These are phyloP conservation scores for Podospora conica DNA, from an alignment of 495 filamentous ascomycete genomes.

Conservation along the genomic window DNA sequence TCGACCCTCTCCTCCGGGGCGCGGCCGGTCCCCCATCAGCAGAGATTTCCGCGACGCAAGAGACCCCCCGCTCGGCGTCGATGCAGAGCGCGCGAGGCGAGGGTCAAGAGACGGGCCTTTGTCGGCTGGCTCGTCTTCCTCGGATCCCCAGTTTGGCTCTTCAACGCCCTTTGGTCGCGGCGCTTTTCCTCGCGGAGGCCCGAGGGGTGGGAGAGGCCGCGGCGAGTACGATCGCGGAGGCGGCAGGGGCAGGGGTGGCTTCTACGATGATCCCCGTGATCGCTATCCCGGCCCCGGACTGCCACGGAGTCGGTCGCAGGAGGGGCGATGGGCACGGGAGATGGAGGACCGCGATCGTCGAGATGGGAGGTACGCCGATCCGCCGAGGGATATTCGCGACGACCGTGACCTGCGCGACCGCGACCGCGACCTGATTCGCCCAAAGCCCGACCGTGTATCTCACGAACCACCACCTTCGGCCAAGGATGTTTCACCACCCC, in stretches of 20 bases:
- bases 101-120: slow-evolving; percentile 54
- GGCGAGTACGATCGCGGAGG: slow-evolving; percentile 62
- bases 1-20: slow-evolving; percentile 41
- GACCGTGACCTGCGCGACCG: slow-evolving; percentile 46
- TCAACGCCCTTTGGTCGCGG: slow-evolving; percentile 47
- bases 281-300: slow-evolving; percentile 33
- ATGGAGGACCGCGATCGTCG: slow-evolving; percentile 46
- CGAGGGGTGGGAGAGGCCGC: slow-evolving; percentile 54
- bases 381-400: slow-evolving; percentile 48
- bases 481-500: slow-evolving; percentile 58
- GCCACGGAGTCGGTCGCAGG: slow-evolving; percentile 63
- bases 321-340: slow-evolving; percentile 51
- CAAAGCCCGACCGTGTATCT: slow-evolving; percentile 38
- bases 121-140: slow-evolving; percentile 62
- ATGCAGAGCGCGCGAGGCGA: slow-evolving; percentile 45
- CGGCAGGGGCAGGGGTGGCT: slow-evolving; percentile 43
- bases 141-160: slow-evolving; percentile 53
- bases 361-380: slow-evolving; percentile 34
- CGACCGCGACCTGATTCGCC: slow-evolving; percentile 39
- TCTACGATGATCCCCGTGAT: slow-evolving; percentile 54
- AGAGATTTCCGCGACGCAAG: slow-evolving; percentile 25
- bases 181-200: slow-evolving; percentile 41
- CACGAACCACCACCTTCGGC: slow-evolving; percentile 39
- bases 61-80: slow-evolving; percentile 40
- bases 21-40: slow-evolving; percentile 33